These are phyloP conservation scores for Exserohilum turcica DNA, from an alignment of 2,329 filamentous ascomycete genomes.

Conservation along the genomic window DNA sequence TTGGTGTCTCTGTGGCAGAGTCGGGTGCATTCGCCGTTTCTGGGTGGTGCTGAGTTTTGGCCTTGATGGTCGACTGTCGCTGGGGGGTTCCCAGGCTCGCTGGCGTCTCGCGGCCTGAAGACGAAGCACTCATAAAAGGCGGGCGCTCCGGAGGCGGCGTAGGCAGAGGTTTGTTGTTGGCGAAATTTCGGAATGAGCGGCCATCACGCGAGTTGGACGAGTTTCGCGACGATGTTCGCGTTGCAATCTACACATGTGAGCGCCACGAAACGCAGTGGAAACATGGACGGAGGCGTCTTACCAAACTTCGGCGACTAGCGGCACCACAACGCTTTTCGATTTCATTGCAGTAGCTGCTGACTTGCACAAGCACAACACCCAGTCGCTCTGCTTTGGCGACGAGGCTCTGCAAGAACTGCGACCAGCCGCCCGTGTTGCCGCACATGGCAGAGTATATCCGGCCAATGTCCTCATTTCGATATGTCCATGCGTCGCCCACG, in stretches of 20 bases:
- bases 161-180: slow-evolving; percentile 45
- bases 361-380: slow-evolving; percentile 70
- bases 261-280: not conserved
- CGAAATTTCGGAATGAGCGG: slow-evolving; percentile 40
- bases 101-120: slow-evolving; percentile 21
- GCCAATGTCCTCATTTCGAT: slow-evolving; percentile 63
- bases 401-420: slow-evolving; percentile 76
- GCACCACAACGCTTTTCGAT: slow-evolving; percentile 85
- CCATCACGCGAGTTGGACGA: slow-evolving; percentile 43
- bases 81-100: slow-evolving; percentile 19
- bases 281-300: slow-evolving; percentile 51
- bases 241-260: slow-evolving; percentile 41
- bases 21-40: slow-evolving; percentile 25
- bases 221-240: slow-evolving; percentile 46
- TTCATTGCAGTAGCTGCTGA: slow-evolving; percentile 78
- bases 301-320: slow-evolving; percentile 77
- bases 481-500: slow-evolving; percentile 66
- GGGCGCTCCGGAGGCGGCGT: slow-evolving; percentile 39
- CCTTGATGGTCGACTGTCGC: slow-evolving; percentile 20
- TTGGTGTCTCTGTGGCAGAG: slow-evolving; percentile 27
- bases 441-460: slow-evolving; percentile 89
- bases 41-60: slow-evolving; percentile 23
- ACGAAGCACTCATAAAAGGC: slow-evolving; percentile 29
- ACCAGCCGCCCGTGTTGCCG: slow-evolving; percentile 90
- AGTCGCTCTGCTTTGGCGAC: slow-evolving; percentile 74